Base-by-base conservation (phyloP, 2,329 filamentous ascomycete genomes). In the Alternaria sp. region DNA sequence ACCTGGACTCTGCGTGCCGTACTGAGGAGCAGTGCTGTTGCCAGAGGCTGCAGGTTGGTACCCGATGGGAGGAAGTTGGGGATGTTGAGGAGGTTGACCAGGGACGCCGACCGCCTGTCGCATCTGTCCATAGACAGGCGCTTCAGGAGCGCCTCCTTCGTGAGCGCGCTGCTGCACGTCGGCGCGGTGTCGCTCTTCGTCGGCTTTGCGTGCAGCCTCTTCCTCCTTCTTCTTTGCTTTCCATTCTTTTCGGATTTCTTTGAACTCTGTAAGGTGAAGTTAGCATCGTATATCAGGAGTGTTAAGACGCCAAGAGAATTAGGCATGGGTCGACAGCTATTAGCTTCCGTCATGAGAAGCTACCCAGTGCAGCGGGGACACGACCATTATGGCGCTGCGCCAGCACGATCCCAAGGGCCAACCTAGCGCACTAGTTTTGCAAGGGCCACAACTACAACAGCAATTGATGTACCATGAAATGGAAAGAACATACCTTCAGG, bases 171-270 rank as follows among this genome's bases (percentile, higher is more conserved):
- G 73, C 40, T 76, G 84, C 61, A 85, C 89, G 28, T 87, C 87
- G 80, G 89, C 90, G 60, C 94, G 91, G 66, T 90, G 87, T 68
- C 90, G 87, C 77, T 97, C 94, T 68, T 98, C 95, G 10, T 94
- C 93, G 12, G 91, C 91, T 85, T 97, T 97, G 76, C 94, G 92
- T 73, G 89, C 87, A 55, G 90, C 90, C 70, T 98, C 95, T 74
- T 98, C 95, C 80, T 98, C 96, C 92, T 99, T 99, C 88, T 98
- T 98, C 76, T 96, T 93, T 43, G 93, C 92, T 84, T 98, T 99
- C 96, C 96, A 99, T 78, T 98, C 95, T 79, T 98, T 98, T 67
- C 96, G 92, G 64, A 98, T 97, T 77, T 99, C 96, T 80, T 99
- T 99, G 84, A 99, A 98, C 81, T 98, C 96, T 98, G 77, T 47